phyloP scores from a whole-genome alignment of 345 rosid species.

The Brassica carinata region DNA sequence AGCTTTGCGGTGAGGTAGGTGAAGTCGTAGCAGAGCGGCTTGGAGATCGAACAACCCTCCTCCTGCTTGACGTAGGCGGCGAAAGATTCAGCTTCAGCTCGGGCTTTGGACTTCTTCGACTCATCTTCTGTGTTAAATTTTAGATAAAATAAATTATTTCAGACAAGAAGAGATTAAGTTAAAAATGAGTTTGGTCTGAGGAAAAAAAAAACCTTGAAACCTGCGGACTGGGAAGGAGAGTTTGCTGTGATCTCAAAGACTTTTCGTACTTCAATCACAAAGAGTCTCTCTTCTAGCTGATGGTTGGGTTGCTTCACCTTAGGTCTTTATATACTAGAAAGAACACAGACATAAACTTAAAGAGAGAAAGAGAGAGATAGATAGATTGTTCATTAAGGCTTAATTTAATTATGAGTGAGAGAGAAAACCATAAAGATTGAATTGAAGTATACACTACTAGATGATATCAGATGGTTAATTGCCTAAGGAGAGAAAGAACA shows the following conservation, averaged over 20 bases:
- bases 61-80: conserved; percentile 60
- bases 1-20: conserved; percentile 87
- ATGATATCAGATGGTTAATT: too few species aligned
- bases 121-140: conserved; percentile 70
- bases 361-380: conserved; percentile 42
- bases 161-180: conserved; percentile 17
- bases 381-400: conserved; percentile 69
- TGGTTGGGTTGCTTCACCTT: conserved; percentile 44
- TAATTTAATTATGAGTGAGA: conserved; percentile 68
- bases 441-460: conserved; percentile 44
- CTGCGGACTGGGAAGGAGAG: conserved; percentile 25
- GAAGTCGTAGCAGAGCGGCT: conserved; percentile 64
- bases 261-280: conserved; percentile 22
- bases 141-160: neutral
- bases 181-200: conserved; percentile 23
- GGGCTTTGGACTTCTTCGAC: conserved; percentile 76
- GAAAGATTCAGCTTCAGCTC: conserved; percentile 92
- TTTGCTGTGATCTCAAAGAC: conserved; percentile 12
- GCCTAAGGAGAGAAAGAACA: too few species aligned
- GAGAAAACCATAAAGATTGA: conserved; percentile 46
- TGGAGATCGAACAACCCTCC: conserved; percentile 56
- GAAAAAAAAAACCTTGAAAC: conserved; percentile 36
- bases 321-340: conserved; percentile 57
- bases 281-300: conserved; percentile 31
- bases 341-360: conserved; percentile 41